A percentile compares a stretch with the other conserved stretches of the same genome.
phyloP scores from a whole-genome alignment of 192 early-diverging fungal genomes.

The Coemansia sp. region DNA sequence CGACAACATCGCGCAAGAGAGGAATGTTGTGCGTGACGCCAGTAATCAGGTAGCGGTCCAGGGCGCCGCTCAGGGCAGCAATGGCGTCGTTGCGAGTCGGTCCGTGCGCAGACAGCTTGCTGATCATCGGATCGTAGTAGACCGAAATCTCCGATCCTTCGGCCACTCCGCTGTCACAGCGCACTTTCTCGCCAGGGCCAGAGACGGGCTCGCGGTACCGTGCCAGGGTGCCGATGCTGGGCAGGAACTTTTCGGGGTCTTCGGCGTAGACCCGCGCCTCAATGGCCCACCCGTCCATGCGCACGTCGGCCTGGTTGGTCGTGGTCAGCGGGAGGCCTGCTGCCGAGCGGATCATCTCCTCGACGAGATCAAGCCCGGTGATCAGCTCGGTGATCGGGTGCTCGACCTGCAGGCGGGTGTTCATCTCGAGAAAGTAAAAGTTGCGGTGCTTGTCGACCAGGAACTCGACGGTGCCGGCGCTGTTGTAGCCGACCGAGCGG shows the following conservation, averaged over 20 bases:
- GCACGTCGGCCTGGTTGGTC: conserved; percentile 71
- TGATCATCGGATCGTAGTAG: conserved; percentile 96
- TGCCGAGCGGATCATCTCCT: conserved; percentile 94
- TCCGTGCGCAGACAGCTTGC: conserved; percentile 91
- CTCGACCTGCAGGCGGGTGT: conserved; percentile 80
- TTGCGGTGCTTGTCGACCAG: conserved; percentile 71
- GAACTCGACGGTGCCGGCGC: conserved; percentile 81
- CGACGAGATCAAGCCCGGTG: conserved; percentile 89
- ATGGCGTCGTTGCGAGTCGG: conserved; percentile 76
- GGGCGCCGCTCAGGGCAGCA: conserved; percentile 73
- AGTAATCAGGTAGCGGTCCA: conserved; percentile 91
- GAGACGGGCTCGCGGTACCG: conserved; percentile 80
- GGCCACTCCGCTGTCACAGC: conserved; percentile 94
- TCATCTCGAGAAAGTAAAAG: conserved; percentile 85
- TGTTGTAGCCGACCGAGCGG: conserved; percentile 75
- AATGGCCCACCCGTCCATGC: conserved; percentile 88
- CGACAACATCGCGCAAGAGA: conserved; percentile 83
- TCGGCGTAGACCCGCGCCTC: conserved; percentile 97
- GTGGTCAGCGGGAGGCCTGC: conserved; percentile 73
- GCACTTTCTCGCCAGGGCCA: conserved; percentile 52
- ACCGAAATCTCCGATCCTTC: conserved; percentile 91
- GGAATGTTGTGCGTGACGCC: conserved; percentile 97
- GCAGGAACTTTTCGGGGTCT: conserved; percentile 91
- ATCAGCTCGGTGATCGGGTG: conserved; percentile 81
- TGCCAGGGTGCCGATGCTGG: conserved; percentile 85